A percentile compares a stretch with the other conserved stretches of the same genome.
Conservation (phyloP, 306 rosid genomes). For the Sesbania bispinosa region DNA sequence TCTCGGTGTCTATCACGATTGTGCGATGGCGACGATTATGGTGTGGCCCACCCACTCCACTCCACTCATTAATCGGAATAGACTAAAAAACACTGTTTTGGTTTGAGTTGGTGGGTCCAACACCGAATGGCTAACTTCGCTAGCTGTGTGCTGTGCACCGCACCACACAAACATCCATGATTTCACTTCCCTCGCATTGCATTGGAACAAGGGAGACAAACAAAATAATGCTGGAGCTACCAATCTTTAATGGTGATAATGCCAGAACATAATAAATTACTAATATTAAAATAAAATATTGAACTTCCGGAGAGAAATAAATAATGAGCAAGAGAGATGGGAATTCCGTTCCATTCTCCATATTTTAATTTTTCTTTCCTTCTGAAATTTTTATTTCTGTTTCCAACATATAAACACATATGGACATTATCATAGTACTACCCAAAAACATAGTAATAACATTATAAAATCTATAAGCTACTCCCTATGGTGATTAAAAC, state of each 20-base stretch:
- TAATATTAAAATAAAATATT: neutral
- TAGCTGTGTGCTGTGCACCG: slow-evolving; percentile 15
- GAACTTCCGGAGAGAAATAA: neutral
- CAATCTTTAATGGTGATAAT: neutral
- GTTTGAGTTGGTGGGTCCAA: neutral
- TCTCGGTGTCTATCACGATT: neutral
- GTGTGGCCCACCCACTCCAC: slow-evolving; percentile 3
- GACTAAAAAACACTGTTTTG: neutral
- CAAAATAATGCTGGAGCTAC: neutral
- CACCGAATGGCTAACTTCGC: neutral
- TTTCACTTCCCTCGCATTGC: slow-evolving; percentile 27
- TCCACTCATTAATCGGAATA: neutral
- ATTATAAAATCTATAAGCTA: slow-evolving; percentile 34
- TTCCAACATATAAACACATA: slow-evolving; percentile 59
- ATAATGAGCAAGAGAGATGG: slow-evolving; percentile 24
- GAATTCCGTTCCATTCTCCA: slow-evolving; percentile 1
- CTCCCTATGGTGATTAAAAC: slow-evolving; percentile 30
- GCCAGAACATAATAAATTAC: too few species aligned
- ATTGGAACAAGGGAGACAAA: neutral
- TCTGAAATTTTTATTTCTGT: slow-evolving; percentile 38
- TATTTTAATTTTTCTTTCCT: neutral
- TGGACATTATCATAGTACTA: slow-evolving; percentile 27
- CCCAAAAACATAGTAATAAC: slow-evolving; percentile 16
- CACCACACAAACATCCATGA: slow-evolving; percentile 35
- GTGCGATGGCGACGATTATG: neutral